Evolutionary conservation across 257 asterid species (phyloP), one percentile per base, ranked within the genome.

Genomic region (Lithospermum erythrorhizon): DNA sequence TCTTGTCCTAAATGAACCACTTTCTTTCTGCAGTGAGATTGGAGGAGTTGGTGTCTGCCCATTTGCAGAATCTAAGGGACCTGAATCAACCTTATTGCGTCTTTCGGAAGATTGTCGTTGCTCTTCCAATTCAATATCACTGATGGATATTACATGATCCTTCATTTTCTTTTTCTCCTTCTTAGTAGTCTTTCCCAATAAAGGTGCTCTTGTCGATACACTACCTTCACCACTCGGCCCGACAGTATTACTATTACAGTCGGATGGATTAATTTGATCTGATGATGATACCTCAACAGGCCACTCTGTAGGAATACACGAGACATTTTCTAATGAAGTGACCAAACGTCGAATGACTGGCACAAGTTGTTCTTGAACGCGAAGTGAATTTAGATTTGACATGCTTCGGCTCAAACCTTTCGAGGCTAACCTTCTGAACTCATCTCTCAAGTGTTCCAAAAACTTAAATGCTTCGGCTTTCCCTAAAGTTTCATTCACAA

Each of bases 181-280:
- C 62, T 76, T 87, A 76, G 65, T 66, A 21, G 72, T 65, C 68
- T 75, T 83, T 22, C 90, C 95, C 49, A 89, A 70, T 47, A 89
- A 71, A 55, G 90, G 90, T 25, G 94, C 82, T 59, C 78, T 80
- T 21, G 94, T 75, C 5, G 85, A 82, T 66, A 69, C 52, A 27
- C 72, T 69, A 19, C 55, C 75, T 47, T 72, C 83, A 4, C 49
- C 25, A 62, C n/a, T n/a, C n/a, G 62, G 65, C 62, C 77, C 75
- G 15, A 60, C 72, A 20, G 61, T 62, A 24, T 25, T 41, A 41
- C 49, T 66, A 16, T 68, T 65, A 51, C 61, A 37, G 0, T 79
- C 73, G 6, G 81, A 79, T 55, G 76, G 75, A 47, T 66, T 70
- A 5, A 61, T 63, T 0, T 57, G 68, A 21, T 64, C 57, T 27